Base-by-base conservation (phyloP, 495 filamentous ascomycete species). In the Gamarada debralockiae region DNA sequence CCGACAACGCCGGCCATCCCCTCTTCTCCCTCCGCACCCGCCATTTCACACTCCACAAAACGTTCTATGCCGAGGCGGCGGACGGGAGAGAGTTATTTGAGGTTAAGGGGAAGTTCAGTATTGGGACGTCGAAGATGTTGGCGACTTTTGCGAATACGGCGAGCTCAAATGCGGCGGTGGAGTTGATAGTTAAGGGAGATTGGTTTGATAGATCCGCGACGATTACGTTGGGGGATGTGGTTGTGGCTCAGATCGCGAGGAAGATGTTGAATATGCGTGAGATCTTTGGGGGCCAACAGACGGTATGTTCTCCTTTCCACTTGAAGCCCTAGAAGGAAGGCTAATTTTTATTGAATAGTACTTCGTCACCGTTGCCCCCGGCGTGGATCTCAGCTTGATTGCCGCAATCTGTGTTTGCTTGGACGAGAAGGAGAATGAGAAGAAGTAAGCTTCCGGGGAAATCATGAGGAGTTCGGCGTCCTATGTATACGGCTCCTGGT, bases 341-440 rank as follows among this genome's bases (percentile, higher is more conserved):
- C 29, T 34, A 38, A 17, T n/a, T 23, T 4, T 14, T 27, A 31
- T 33, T 43, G n/a, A n/a, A 3, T 36, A 54, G 8, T 86, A 86
- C 49, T 73, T 67, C 1, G 70, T 84, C 14, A 67, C 70, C 8
- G 69, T 84, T n/a, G 83, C 83, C 4, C 77, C 80, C 1, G 74
- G 74, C 5, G 79, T 81, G 2, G 82, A 86, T 50, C 68, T 81
- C 58, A 73, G 79, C 3, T 54, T 86, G 23, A 72, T 86, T 34
- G 77, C 71, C 1, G 81, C 81, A 2, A 70, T 84, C 63, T 82
- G 76, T 56, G 79, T 85, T 40, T 77, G 75, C 45, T 69, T 85
- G 50, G 81, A 84, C 43, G 79, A 84, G 70, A 80, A 76, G 71
- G 76, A 78, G 46, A 77, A 81, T 40, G 78, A 76, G 53, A 60